Conservation (phyloP, 306 rosid genomes). For the Vicia sativa region DNA sequence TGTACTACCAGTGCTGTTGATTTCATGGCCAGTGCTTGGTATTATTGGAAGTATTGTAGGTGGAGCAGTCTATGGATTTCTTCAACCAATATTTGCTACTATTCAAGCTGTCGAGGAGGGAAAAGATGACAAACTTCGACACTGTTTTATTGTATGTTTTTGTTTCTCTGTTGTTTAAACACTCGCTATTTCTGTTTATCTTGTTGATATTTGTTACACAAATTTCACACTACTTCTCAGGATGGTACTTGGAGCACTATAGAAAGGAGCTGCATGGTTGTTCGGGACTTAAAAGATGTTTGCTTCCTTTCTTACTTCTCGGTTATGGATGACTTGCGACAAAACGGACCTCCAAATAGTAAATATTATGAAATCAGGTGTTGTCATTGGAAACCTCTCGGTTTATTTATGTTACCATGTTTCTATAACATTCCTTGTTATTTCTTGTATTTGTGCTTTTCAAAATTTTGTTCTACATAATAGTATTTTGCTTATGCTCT, state of each 20-base stretch:
- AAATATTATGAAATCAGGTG: slow-evolving; percentile 86
- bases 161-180: slow-evolving; percentile 20
- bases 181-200: slow-evolving; percentile 33
- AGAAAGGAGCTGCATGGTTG: slow-evolving; percentile 58
- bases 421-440: slow-evolving; percentile 14
- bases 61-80: slow-evolving; percentile 77
- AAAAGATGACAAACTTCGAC: slow-evolving; percentile 59
- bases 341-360: slow-evolving; percentile 55
- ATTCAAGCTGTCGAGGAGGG: slow-evolving; percentile 89
- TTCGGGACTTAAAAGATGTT: slow-evolving; percentile 76
- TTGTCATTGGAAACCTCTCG: slow-evolving; percentile 9
- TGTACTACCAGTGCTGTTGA: slow-evolving; percentile 66
- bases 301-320: slow-evolving; percentile 80
- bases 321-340: slow-evolving; percentile 69
- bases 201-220: slow-evolving; percentile 31
- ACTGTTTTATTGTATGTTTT: slow-evolving; percentile 76
- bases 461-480: not conserved
- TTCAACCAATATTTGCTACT: slow-evolving; percentile 78
- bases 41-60: slow-evolving; percentile 79
- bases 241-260: slow-evolving; percentile 84
- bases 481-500: slow-evolving; percentile 15
- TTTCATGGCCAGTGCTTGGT: slow-evolving; percentile 70
- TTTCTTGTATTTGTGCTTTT: not conserved
- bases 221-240: slow-evolving; percentile 50
- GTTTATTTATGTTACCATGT: slow-evolving; percentile 23